These are phyloP conservation scores for Agaricus subrufescens DNA, from an alignment of 768 basidiomycete genomes.

Conservation along the genomic window DNA sequence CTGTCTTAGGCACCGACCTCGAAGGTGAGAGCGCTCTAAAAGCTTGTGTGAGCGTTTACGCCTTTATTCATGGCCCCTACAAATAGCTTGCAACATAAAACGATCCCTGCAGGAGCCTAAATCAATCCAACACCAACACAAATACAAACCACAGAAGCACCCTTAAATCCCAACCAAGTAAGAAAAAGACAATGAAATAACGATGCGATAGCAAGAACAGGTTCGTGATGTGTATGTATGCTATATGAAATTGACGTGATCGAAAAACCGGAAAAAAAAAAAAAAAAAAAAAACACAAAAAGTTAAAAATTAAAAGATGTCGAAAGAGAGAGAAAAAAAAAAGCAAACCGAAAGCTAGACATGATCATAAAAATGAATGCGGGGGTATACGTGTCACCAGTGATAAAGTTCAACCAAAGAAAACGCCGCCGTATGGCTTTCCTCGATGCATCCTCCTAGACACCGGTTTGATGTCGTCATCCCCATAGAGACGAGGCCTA, in stretches of 20 bases:
- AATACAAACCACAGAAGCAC: no score
- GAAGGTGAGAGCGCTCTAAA: no score
- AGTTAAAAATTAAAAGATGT: not conserved
- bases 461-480: constrained; percentile 11
- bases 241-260: not conserved
- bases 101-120: no score
- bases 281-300: not conserved
- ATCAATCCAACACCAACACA: no score
- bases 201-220: not conserved
- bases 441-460: not conserved
- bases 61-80: no score
- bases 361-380: not conserved
- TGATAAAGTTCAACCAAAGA: not conserved
- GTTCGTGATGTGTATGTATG: not conserved
- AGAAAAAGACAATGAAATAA: no score
- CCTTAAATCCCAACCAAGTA: no score
- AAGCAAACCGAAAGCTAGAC: not conserved
- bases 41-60: no score
- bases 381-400: not conserved
- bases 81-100: no score
- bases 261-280: not conserved
- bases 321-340: not conserved
- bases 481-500: constrained; percentile 26
- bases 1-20: no score
- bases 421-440: not conserved